Evolutionary conservation across 2,329 filamentous ascomycete genomes (phyloP).

Genomic region (Colletotrichum chrysophilum): DNA sequence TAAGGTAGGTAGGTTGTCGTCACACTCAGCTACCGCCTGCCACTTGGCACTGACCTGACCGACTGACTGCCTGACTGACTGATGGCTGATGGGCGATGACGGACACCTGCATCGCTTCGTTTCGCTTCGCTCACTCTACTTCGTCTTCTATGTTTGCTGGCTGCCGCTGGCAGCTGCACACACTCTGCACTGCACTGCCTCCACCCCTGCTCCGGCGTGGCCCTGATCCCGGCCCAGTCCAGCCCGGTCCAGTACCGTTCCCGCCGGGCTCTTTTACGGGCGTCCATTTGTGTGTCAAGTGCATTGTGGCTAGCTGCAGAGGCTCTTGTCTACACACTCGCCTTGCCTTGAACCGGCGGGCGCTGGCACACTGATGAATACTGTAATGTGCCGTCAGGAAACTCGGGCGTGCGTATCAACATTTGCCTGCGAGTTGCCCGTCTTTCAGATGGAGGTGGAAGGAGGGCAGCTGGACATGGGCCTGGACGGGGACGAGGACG

Average conservation of each 20-base stretch:
- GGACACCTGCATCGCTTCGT: not conserved
- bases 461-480: not conserved
- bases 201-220: constrained; percentile 3
- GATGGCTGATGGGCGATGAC: not conserved
- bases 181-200: not conserved
- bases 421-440: not conserved
- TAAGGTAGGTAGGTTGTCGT: not conserved
- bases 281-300: not conserved
- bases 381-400: not conserved
- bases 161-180: not conserved
- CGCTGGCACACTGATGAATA: not conserved
- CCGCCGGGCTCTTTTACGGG: not conserved
- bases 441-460: not conserved
- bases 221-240: not conserved
- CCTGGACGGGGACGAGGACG: not conserved
- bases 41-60: not conserved
- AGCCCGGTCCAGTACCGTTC: not conserved
- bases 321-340: not conserved
- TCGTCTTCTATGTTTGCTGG: too few relatives aligned
- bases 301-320: not conserved
- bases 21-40: not conserved
- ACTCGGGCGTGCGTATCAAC: not conserved
- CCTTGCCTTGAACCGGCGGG: not conserved
- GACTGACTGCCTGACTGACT: not conserved
- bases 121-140: not conserved